Conservation (phyloP, 352 stramenopile genomes). For the Blastocystis sp. region DNA sequence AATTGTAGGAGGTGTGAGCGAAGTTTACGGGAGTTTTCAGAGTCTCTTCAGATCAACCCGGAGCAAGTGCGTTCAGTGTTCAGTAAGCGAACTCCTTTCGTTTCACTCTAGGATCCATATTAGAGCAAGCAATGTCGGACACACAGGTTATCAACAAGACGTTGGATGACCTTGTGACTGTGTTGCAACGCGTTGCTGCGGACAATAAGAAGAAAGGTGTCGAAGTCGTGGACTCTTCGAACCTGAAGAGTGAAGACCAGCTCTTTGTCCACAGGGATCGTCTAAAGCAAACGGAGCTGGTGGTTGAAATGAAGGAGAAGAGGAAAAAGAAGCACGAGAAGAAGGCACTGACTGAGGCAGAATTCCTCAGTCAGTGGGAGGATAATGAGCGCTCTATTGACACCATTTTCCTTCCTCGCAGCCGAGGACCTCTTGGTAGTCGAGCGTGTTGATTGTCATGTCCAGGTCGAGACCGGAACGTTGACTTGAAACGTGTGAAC, state of each 20-base stretch:
- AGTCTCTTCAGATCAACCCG: constrained; percentile 10
- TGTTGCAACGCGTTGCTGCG: neutral
- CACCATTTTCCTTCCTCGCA: constrained; percentile 55
- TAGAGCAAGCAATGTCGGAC: neutral
- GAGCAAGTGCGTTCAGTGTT: neutral
- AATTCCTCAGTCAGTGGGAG: constrained; percentile 35
- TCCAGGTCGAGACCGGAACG: neutral
- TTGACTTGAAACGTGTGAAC: constrained; percentile 55
- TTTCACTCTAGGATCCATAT: neutral
- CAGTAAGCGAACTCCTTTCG: neutral
- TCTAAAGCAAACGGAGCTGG: neutral
- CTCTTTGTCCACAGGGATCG: constrained; percentile 7
- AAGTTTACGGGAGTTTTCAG: neutral
- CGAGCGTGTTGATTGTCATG: neutral
- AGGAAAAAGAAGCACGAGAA: constrained; percentile 18
- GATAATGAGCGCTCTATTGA: constrained; percentile 45
- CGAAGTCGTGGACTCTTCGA: constrained; percentile 1
- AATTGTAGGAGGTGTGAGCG: neutral
- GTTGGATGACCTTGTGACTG: neutral
- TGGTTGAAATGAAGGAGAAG: constrained; percentile 19
- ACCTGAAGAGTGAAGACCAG: neutral
- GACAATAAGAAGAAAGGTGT: constrained; percentile 13
- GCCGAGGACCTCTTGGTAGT: neutral
- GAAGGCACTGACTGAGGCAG: neutral
- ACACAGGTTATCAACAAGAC: neutral